A percentile compares a stretch with the other conserved stretches of the same genome.
These are phyloP conservation scores for Lyophyllum decastes DNA, from an alignment of 768 basidiomycete species.

Conservation along the genomic window DNA sequence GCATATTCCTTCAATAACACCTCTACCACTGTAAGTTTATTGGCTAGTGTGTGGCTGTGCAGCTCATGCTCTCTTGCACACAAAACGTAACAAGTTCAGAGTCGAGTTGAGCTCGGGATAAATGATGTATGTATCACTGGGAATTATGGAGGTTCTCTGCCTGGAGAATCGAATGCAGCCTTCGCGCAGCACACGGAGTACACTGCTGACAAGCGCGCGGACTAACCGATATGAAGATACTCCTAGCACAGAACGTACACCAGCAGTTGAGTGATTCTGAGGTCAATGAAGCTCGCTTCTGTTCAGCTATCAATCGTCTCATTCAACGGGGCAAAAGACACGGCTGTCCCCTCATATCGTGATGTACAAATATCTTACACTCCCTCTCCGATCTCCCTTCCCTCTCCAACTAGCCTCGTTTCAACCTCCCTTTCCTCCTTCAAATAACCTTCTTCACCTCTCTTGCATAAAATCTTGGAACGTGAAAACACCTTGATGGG, in stretches of 20 bases:
- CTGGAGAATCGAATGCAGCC: no score
- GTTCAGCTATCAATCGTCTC: constrained; percentile 12
- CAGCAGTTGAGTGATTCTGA: no score
- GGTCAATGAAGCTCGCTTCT: not conserved
- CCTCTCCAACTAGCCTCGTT: not conserved
- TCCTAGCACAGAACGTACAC: no score
- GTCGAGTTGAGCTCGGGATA: no score
- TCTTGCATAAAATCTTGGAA: not conserved
- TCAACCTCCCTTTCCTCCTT: not conserved
- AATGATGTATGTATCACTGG: no score
- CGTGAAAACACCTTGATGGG: not conserved
- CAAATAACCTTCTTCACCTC: not conserved
- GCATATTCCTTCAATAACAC: not conserved
- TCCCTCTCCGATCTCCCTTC: constrained; percentile 1
- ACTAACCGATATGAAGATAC: no score
- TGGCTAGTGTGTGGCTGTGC: not conserved
- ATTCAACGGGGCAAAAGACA: constrained; percentile 20
- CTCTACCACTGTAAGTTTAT: not conserved
- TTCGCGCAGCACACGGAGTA: no score
- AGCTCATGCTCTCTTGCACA: no score
- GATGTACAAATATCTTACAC: constrained; percentile 19
- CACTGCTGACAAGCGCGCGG: no score
- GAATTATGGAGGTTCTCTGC: no score
- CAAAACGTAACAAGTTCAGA: no score
- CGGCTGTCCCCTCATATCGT: constrained; percentile 14